Percentiles rank a stretch among this genome's conserved stretches.
Conservation (phyloP, 106 monocot species). For the Allium cepa region DNA sequence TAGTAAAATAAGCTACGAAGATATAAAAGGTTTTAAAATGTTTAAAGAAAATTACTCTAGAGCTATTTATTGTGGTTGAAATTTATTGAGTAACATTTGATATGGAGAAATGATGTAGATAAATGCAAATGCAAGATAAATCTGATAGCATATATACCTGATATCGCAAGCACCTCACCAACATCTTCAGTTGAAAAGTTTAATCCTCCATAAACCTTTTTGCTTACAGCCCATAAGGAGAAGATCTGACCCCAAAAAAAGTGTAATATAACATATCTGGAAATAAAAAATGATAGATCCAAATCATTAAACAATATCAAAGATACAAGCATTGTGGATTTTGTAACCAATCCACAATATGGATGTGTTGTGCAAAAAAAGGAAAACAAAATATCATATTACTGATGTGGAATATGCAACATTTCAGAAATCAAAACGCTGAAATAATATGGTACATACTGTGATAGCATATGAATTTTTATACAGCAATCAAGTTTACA, state of each 20-base stretch:
- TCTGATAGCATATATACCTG: slow-evolving; percentile 24
- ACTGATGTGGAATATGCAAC: neutral
- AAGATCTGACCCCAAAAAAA: slow-evolving; percentile 32
- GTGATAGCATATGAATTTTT: neutral
- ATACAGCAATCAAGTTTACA: neutral
- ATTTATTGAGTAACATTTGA: too few species aligned
- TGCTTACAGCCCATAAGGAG: slow-evolving; percentile 60
- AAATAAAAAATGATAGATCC: neutral
- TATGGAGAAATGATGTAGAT: too few species aligned
- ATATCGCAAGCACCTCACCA: slow-evolving; percentile 45
- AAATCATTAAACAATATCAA: neutral
- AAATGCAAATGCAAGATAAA: too few species aligned
- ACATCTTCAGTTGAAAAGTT: slow-evolving; percentile 45
- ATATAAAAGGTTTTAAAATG: too few species aligned
- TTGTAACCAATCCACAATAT: neutral
- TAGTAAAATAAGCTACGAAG: too few species aligned
- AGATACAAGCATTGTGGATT: neutral
- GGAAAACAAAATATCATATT: too few species aligned
- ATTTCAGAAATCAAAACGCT: neutral
- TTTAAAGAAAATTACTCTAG: too few species aligned
- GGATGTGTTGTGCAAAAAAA: neutral
- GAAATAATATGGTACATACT: neutral
- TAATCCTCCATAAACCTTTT: slow-evolving; percentile 43
- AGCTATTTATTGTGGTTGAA: too few species aligned
- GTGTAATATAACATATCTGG: neutral